phyloP scores from a whole-genome alignment of 805 yeast species.

The Candida anglica region DNA sequence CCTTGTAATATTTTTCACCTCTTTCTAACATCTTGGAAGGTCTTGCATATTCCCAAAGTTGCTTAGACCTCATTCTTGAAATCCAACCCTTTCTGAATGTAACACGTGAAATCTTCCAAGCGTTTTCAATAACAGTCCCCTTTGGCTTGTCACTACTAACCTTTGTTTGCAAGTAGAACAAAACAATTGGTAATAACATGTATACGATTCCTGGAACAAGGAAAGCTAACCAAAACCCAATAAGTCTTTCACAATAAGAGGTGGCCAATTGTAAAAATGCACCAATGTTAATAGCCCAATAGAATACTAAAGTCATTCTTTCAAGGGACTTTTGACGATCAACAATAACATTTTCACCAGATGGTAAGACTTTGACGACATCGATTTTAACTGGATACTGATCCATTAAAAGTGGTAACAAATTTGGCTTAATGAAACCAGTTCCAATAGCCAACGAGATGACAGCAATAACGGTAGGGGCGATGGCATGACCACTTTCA shows the following conservation, averaged over 20 bases:
- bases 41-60: constrained; percentile 48
- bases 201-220: constrained; percentile 39
- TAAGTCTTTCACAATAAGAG: constrained; percentile 45
- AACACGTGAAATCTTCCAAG: constrained; percentile 37
- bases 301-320: constrained; percentile 43
- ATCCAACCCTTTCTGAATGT: constrained; percentile 42
- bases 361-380: constrained; percentile 50
- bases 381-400: constrained; percentile 52
- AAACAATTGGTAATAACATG: constrained; percentile 26
- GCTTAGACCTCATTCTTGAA: constrained; percentile 33
- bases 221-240: constrained; percentile 49
- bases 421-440: constrained; percentile 53
- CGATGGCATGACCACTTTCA: constrained; percentile 33
- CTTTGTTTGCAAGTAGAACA: constrained; percentile 21
- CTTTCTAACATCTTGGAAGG: constrained; percentile 42
- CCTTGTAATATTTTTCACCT: constrained; percentile 33
- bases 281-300: constrained; percentile 55
- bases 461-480: constrained; percentile 39
- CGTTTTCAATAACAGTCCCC: constrained; percentile 46
- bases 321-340: constrained; percentile 42
- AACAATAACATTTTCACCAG: constrained; percentile 64
- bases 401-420: constrained; percentile 46
- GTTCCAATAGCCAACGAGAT: constrained; percentile 42
- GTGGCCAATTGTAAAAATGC: constrained; percentile 52
- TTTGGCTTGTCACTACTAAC: constrained; percentile 30